A percentile compares a stretch with the other conserved stretches of the same genome.
These are phyloP conservation scores for Termitomyces sp. DNA, from an alignment of 768 basidiomycete species.

Conservation along the genomic window DNA sequence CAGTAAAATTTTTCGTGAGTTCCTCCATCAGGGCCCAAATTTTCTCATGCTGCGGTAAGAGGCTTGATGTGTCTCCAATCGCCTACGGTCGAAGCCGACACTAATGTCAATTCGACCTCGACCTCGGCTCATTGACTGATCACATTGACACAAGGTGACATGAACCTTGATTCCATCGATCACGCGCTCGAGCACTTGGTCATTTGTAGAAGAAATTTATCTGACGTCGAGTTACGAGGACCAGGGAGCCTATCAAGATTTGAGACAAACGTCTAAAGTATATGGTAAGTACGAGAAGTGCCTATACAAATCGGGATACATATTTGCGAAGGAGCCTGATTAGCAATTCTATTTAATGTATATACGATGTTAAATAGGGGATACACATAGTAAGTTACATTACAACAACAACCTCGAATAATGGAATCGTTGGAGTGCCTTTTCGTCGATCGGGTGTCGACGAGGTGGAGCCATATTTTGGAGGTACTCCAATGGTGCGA, in stretches of 20 bases:
- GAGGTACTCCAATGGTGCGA: slow-evolving; percentile 71
- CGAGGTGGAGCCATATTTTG: slow-evolving; percentile 61
- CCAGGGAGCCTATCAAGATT: background rate
- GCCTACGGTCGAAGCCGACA: slow-evolving; percentile 1
- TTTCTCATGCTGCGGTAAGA: slow-evolving; percentile 3
- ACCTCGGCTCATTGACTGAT: background rate
- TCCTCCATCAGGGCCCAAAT: slow-evolving; percentile 5
- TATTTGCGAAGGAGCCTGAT: background rate
- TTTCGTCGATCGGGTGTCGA: slow-evolving; percentile 66
- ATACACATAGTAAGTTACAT: slow-evolving; percentile 2
- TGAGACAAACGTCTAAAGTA: background rate
- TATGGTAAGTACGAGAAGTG: background rate
- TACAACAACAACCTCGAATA: slow-evolving; percentile 22
- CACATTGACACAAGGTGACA: background rate
- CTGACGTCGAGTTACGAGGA: background rate
- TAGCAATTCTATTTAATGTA: background rate
- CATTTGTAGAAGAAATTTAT: background rate
- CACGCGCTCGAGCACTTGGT: background rate
- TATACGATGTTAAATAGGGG: background rate
- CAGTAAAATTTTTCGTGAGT: slow-evolving; percentile 3
- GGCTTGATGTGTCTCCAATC: slow-evolving; percentile 4
- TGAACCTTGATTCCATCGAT: background rate
- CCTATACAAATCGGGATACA: background rate
- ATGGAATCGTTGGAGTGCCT: slow-evolving; percentile 39
- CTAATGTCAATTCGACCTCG: background rate